Conservation (phyloP, 768 basidiomycete genomes). For the Tulasnella sp. region DNA sequence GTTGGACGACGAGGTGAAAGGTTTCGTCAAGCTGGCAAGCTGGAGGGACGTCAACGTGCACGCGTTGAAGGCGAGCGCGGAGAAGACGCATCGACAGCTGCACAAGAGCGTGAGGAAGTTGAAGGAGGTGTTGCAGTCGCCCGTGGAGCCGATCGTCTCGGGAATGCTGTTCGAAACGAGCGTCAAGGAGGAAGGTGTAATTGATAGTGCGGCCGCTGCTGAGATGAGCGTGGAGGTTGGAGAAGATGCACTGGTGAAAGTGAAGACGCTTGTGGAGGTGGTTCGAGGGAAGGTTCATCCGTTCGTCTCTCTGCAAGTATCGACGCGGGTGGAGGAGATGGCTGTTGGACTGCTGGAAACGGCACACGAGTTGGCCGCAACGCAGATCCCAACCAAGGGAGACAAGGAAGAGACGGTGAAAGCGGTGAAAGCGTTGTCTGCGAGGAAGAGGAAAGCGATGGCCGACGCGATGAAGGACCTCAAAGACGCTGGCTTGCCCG, state of each 20-base stretch:
- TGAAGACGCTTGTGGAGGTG: not conserved
- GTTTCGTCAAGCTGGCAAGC: constrained; percentile 88
- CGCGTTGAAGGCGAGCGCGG: constrained; percentile 83
- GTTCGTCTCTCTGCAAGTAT: not conserved
- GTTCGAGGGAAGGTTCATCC: not conserved
- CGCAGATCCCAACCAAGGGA: constrained; percentile 28
- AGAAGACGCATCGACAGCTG: constrained; percentile 78
- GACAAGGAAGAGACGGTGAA: constrained; percentile 40
- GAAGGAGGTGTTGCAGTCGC: constrained; percentile 75
- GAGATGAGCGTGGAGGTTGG: not conserved
- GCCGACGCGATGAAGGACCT: constrained; percentile 84
- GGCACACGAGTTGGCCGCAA: constrained; percentile 40
- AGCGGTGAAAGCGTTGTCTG: constrained; percentile 52
- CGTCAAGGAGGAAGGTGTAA: not conserved
- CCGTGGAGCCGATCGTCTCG: constrained; percentile 31
- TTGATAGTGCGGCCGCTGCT: too few species aligned
- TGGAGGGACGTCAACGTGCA: constrained; percentile 98
- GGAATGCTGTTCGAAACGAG: not conserved
- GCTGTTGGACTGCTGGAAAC: constrained; percentile 54
- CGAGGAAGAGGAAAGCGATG: constrained; percentile 82
- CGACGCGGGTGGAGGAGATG: constrained; percentile 36
- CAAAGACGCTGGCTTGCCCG: constrained; percentile 63
- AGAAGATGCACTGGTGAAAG: not conserved
- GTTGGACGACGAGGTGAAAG: constrained; percentile 71
- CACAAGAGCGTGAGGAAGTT: constrained; percentile 88